Percentiles rank a stretch among this genome's conserved stretches.
These are phyloP conservation scores for Microthlaspi erraticum DNA, from an alignment of 345 rosid species.

Conservation along the genomic window DNA sequence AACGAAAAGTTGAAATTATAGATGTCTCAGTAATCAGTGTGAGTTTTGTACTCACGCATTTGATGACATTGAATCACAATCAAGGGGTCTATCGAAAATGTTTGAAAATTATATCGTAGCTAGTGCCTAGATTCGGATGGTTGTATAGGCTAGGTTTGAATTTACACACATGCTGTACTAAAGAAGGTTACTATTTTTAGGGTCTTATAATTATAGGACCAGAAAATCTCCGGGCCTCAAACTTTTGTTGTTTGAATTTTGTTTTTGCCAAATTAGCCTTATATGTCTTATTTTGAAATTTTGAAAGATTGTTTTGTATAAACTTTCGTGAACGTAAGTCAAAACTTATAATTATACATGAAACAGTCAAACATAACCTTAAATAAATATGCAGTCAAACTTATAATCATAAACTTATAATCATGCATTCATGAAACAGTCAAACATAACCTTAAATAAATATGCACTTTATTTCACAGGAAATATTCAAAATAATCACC, in stretches of 20 bases:
- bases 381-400: too few species aligned
- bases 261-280: conserved; percentile 21
- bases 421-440: background rate
- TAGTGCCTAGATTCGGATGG: conserved; percentile 9
- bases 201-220: background rate
- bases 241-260: conserved; percentile 17
- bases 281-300: conserved; percentile 1
- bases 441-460: conserved; percentile 7
- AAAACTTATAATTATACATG: background rate
- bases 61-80: conserved; percentile 18
- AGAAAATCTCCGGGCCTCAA: background rate
- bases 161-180: background rate
- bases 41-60: background rate
- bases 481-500: too few species aligned
- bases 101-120: conserved; percentile 22
- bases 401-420: too few species aligned
- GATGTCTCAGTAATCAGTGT: background rate
- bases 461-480: too few species aligned
- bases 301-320: background rate
- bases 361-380: conserved; percentile 11
- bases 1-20: background rate
- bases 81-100: conserved; percentile 11
- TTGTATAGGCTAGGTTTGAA: conserved; percentile 1
- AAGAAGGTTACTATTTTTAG: conserved; percentile 21
- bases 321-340: background rate